These are phyloP conservation scores for Plasmodium chabaudi DNA, from an alignment of 169 alveolate genomes.

Conservation along the genomic window DNA sequence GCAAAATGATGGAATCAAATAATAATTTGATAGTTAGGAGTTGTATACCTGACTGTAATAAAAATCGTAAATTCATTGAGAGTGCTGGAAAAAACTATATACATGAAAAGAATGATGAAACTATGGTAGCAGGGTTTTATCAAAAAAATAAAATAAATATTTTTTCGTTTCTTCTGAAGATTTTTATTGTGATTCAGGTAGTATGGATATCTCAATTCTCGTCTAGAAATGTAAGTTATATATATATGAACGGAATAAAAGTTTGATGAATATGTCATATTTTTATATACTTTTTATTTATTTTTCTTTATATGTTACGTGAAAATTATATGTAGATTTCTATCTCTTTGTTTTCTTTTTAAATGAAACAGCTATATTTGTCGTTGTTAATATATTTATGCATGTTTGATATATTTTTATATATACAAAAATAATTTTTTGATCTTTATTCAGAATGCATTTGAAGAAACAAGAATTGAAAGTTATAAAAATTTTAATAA, in stretches of 20 bases:
- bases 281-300: too few relatives aligned
- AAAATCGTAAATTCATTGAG: too few relatives aligned
- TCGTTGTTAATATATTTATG: background rate
- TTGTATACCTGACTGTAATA: too few relatives aligned
- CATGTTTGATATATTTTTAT: background rate
- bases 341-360: background rate
- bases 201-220: slow-evolving; percentile 2
- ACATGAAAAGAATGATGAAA: background rate
- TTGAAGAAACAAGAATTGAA: background rate
- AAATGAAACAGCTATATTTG: background rate
- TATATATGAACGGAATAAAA: background rate
- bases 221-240: slow-evolving; percentile 7
- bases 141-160: background rate
- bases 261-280: too few relatives aligned
- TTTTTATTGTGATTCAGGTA: slow-evolving; percentile 1
- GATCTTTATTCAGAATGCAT: background rate
- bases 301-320: background rate
- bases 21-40: too few relatives aligned
- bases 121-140: background rate
- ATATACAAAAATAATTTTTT: background rate
- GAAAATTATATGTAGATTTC: background rate
- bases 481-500: too few relatives aligned
- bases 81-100: too few relatives aligned
- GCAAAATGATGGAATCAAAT: too few relatives aligned
- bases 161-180: slow-evolving; percentile 6